Evolutionary conservation across 805 yeast genomes (phyloP).

Genomic region (Sugiyamaella floridensis): DNA sequence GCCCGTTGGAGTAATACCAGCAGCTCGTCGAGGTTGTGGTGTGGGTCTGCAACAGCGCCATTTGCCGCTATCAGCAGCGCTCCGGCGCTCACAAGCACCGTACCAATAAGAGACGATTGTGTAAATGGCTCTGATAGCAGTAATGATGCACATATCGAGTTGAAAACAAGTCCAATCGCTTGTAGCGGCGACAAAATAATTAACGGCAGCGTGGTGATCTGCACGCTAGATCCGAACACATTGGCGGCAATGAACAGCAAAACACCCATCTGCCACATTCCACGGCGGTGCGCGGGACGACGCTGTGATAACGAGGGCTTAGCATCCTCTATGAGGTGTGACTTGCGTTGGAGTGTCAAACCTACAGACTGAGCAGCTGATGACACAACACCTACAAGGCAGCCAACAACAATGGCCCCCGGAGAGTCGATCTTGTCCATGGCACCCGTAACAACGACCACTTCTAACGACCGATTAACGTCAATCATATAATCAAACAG

Average conservation of each 20-base stretch:
- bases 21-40: conserved; percentile 44
- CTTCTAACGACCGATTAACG: neutral
- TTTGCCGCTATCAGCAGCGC: conserved; percentile 71
- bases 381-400: conserved; percentile 63
- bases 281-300: conserved; percentile 34
- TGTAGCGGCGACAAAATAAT: conserved; percentile 76
- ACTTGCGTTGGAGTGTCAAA: conserved; percentile 70
- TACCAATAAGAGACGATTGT: conserved; percentile 50
- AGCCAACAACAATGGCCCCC: conserved; percentile 44
- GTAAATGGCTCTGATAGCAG: conserved; percentile 67
- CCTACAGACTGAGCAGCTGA: conserved; percentile 79
- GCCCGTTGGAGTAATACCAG: conserved; percentile 36
- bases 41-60: conserved; percentile 54
- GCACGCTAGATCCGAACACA: conserved; percentile 73
- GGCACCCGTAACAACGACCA: neutral
- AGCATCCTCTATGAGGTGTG: conserved; percentile 48
- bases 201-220: conserved; percentile 75
- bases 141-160: conserved; percentile 63
- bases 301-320: conserved; percentile 22
- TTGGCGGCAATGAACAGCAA: conserved; percentile 64
- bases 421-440: conserved; percentile 11
- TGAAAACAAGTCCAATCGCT: conserved; percentile 82
- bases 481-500: neutral
- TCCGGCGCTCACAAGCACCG: conserved; percentile 60
- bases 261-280: conserved; percentile 73